These are phyloP conservation scores for Cladosporium sphaerospermum DNA, from an alignment of 2,329 filamentous ascomycete genomes.

Conservation along the genomic window DNA sequence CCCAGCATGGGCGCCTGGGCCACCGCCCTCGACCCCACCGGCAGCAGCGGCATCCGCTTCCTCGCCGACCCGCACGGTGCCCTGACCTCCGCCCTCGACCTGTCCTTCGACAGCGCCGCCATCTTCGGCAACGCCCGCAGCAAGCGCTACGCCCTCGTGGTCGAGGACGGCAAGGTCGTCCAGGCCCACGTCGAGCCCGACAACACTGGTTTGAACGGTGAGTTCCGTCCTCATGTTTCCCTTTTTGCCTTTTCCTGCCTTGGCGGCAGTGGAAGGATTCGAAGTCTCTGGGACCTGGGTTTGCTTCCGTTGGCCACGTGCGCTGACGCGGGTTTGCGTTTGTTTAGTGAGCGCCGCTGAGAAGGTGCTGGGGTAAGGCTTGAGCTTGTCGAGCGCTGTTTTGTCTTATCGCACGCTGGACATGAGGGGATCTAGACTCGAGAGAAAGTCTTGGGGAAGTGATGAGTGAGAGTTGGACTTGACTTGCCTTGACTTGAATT, in stretches of 20 bases:
- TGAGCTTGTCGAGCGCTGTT: background rate
- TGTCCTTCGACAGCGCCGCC: constrained; percentile 70
- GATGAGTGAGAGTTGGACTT: no score
- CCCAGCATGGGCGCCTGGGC: constrained; percentile 75
- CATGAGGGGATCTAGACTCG: no score
- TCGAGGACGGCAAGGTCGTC: constrained; percentile 80
- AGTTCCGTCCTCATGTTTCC: constrained; percentile 21
- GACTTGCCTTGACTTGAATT: no score
- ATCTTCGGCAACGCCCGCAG: constrained; percentile 78
- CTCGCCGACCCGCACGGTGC: constrained; percentile 71
- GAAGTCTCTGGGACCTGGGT: background rate
- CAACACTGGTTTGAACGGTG: constrained; percentile 74
- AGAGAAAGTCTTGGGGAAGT: no score
- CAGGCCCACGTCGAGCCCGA: constrained; percentile 79
- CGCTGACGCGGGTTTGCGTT: background rate
- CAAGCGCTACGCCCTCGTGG: constrained; percentile 80
- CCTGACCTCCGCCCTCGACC: constrained; percentile 78
- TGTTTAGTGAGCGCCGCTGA: constrained; percentile 9
- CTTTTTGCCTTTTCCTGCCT: background rate
- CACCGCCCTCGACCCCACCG: constrained; percentile 66
- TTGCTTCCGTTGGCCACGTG: no score
- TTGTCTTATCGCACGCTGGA: no score
- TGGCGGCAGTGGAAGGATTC: background rate
- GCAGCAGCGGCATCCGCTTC: constrained; percentile 76
- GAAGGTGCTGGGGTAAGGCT: constrained; percentile 9